phyloP scores from a whole-genome alignment of 2,329 filamentous ascomycete genomes.

The Phaeosphaeria sp. region DNA sequence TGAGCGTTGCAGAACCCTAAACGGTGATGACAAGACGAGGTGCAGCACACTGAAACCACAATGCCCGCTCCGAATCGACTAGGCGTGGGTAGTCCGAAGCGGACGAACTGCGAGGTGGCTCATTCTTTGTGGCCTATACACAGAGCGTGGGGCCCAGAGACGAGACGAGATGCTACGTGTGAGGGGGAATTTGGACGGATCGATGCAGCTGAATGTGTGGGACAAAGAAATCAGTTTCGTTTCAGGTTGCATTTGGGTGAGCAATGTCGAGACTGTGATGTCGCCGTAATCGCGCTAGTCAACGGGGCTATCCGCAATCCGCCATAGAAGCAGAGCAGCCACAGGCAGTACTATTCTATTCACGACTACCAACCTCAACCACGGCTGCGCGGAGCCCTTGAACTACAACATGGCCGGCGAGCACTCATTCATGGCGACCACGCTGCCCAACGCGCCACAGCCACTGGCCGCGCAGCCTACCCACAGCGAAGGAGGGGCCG shows the following conservation, averaged over 20 bases:
- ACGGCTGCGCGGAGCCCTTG: conserved; percentile 7
- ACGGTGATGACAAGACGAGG: not conserved
- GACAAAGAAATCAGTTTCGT: not conserved
- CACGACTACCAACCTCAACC: conserved; percentile 24
- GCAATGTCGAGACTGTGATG: not conserved
- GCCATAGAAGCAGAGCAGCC: not conserved
- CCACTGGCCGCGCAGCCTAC: conserved; percentile 43
- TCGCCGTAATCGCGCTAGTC: not conserved
- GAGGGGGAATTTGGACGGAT: not conserved
- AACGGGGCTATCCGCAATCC: not conserved
- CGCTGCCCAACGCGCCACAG: conserved; percentile 33
- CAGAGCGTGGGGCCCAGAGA: not conserved
- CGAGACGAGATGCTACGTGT: not conserved
- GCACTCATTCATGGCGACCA: conserved; percentile 48
- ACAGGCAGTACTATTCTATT: conserved; percentile 12
- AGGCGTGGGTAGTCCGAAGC: not conserved
- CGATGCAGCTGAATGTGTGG: not conserved
- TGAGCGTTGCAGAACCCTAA: not conserved
- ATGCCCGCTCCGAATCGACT: not conserved
- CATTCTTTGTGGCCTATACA: not conserved
- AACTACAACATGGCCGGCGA: conserved; percentile 42
- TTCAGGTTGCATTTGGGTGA: not conserved
- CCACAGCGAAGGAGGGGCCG: conserved; percentile 24
- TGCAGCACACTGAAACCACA: conserved; percentile 1
- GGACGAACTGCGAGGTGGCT: not conserved